Conservation (phyloP, 73 alveolate genomes). For the Tetrahymena elliotti region DNA sequence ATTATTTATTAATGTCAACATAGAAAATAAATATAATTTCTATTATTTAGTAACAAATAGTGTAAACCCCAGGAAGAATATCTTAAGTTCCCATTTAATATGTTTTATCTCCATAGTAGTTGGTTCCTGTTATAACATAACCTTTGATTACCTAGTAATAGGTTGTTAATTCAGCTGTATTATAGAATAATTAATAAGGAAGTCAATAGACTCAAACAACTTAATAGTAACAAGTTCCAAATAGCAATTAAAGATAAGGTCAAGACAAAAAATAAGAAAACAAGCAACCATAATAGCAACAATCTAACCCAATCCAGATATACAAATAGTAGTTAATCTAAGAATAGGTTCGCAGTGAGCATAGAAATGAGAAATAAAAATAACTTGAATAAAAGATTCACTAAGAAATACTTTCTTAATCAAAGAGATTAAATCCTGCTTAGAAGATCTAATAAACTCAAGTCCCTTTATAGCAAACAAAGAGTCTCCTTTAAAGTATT, state of each 20-base stretch:
- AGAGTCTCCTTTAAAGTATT: not conserved
- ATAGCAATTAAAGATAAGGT: no score
- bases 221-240: not conserved
- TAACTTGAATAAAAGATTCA: not conserved
- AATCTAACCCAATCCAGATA: not conserved
- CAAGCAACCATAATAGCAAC: not conserved
- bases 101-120: not conserved
- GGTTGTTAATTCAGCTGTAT: not conserved
- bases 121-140: not conserved
- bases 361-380: not conserved
- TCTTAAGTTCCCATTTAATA: not conserved
- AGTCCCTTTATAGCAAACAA: not conserved
- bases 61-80: not conserved
- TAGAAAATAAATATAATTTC: not conserved
- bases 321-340: not conserved
- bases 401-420: not conserved
- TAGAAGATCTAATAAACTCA: not conserved
- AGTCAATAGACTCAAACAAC: not conserved
- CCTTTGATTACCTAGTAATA: not conserved
- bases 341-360: not conserved
- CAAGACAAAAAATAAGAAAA: not conserved
- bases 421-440: not conserved
- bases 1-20: not conserved
- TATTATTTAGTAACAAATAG: not conserved
- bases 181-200: not conserved